Percentiles rank a stretch among this genome's conserved stretches.
These are phyloP conservation scores for Monsonia emarginata DNA, from an alignment of 441 rosid genomes.

Conservation along the genomic window DNA sequence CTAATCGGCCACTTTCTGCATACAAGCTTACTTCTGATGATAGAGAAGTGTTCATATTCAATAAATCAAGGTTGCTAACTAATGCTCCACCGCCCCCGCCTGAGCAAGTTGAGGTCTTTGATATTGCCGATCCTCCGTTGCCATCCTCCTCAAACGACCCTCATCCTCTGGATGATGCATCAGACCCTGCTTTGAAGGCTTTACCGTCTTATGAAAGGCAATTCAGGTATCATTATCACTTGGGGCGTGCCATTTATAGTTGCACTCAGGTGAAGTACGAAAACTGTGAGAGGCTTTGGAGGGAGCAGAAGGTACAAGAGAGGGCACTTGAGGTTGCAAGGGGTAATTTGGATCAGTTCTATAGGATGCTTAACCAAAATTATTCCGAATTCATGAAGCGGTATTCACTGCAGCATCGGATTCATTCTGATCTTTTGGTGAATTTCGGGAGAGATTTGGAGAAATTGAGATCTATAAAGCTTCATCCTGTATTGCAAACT, in stretches of 20 bases:
- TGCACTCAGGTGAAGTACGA: slow-evolving; percentile 46
- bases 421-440: slow-evolving; percentile 61
- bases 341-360: slow-evolving; percentile 69
- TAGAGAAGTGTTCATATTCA: slow-evolving; percentile 67
- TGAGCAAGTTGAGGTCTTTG: slow-evolving; percentile 47
- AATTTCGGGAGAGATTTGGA: slow-evolving; percentile 69
- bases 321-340: slow-evolving; percentile 77
- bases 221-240: slow-evolving; percentile 64
- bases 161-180: slow-evolving; percentile 74
- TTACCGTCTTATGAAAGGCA: slow-evolving; percentile 81
- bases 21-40: slow-evolving; percentile 68
- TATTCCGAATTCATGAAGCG: slow-evolving; percentile 83
- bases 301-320: slow-evolving; percentile 81
- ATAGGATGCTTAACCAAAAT: slow-evolving; percentile 64
- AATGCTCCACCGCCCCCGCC: slow-evolving; percentile 52
- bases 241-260: slow-evolving; percentile 47
- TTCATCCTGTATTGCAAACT: slow-evolving; percentile 69
- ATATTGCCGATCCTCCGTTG: slow-evolving; percentile 42
- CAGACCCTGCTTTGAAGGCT: slow-evolving; percentile 90
- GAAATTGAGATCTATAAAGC: slow-evolving; percentile 63
- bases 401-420: slow-evolving; percentile 53
- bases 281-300: slow-evolving; percentile 54
- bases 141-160: slow-evolving; percentile 42
- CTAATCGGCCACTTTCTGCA: slow-evolving; percentile 57
- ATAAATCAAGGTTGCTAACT: slow-evolving; percentile 59